Evolutionary conservation across 768 basidiomycete species (phyloP), one percentile per base, ranked within the genome.

Genomic region (Kwoniella dejecticola): DNA sequence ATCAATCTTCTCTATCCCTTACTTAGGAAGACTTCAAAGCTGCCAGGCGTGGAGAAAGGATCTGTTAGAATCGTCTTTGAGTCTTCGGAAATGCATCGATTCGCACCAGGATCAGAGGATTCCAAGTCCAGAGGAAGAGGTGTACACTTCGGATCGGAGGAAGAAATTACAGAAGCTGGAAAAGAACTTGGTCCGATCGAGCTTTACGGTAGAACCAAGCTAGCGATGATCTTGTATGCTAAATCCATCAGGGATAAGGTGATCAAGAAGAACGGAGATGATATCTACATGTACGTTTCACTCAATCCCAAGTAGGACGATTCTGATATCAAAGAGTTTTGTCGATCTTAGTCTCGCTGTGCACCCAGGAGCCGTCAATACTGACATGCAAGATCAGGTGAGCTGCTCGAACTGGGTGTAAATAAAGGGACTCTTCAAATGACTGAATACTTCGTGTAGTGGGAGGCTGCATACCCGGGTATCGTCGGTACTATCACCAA

Each of bases 1-100:
- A 77, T 81, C 73, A 82, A 82, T 70, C 81, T 77, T 24, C 74
- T 82, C 57, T 79, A 81, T 42, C 81, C 81, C 0, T 74, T 81
- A 26, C 60, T 82, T 23, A 73, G 77, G 36, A 77, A 76, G 62
- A 82, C 81, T 19, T 66, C 70, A 49, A 70, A 68, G 64, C 72
- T 49, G 23, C 67, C 70, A 15, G 67, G 15, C 64, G 74, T 57
- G 12, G 58, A 65, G 38, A 64, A 64, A 23, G 69, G 77, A 7
- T 71, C 78, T 13, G 75, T 79, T 1, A 80, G 81, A 30, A 80
- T 83, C 74, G 78, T 83, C 49, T 77, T 74, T 60, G 72, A 81
- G 41, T 78, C 81, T 17, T 79, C 78, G 52, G 77, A 79, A 67
- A 78, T 81, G 63, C 82, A 82, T 66, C 71, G 74, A 52, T 66